Evolutionary conservation across 495 filamentous ascomycete species (phyloP).

Genomic region (Astrothelium subdiscretum): DNA sequence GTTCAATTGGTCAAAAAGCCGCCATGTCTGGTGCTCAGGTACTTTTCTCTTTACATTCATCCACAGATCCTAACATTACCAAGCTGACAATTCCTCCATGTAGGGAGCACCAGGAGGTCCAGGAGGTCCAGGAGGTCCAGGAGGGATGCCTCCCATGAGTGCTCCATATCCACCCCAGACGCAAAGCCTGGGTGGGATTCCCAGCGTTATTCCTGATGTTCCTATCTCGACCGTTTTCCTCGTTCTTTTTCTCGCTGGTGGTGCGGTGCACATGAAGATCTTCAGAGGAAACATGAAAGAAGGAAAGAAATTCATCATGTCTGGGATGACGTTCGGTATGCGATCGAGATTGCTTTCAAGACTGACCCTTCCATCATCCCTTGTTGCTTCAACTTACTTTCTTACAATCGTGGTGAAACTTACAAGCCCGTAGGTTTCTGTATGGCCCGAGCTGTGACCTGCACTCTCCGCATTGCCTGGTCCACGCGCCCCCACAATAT

Average conservation of each 20-base stretch:
- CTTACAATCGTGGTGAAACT: neutral
- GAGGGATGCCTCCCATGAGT: neutral
- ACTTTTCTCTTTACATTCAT: neutral
- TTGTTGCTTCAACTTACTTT: neutral
- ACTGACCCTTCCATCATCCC: too few species aligned
- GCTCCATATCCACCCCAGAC: conserved; percentile 26
- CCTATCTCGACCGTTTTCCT: conserved; percentile 25
- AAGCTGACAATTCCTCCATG: neutral
- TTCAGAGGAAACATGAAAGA: conserved; percentile 17
- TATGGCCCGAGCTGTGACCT: conserved; percentile 25
- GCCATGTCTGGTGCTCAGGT: neutral
- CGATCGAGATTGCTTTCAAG: neutral
- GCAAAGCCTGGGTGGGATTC: conserved; percentile 20
- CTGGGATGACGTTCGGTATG: conserved; percentile 51
- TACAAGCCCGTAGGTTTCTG: conserved; percentile 21
- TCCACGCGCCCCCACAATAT: conserved; percentile 7
- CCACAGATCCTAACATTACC: neutral
- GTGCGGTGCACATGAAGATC: conserved; percentile 18
- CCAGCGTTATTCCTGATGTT: conserved; percentile 24
- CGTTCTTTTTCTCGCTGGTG: conserved; percentile 22
- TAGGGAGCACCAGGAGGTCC: neutral
- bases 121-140: neutral
- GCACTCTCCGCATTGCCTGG: conserved; percentile 22
- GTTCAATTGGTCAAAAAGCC: neutral
- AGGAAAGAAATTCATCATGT: conserved; percentile 32